Conservation (phyloP, 1,139 yeast species). For the Zygoascus sp. region DNA sequence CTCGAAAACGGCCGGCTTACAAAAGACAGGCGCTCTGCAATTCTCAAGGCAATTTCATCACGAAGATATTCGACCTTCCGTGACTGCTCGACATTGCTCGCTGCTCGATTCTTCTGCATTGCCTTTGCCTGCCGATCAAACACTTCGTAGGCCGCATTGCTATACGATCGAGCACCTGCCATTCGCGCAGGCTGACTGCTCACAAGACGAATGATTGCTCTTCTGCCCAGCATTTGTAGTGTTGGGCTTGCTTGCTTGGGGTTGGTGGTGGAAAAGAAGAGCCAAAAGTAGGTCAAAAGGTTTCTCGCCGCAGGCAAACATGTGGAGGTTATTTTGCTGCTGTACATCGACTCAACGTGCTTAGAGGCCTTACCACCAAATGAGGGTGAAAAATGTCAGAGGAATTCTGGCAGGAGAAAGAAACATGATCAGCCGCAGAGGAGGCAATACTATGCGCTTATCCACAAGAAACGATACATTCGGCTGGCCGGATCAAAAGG, state of each 20-base stretch:
- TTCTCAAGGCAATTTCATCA: conserved; percentile 67
- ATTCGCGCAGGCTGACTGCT: not conserved
- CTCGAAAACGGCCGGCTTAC: conserved; percentile 59
- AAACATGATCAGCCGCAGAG: not conserved
- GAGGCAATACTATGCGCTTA: not conserved
- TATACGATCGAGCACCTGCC: not conserved
- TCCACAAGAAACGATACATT: not conserved
- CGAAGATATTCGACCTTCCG: conserved; percentile 68
- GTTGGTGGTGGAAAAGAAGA: too few species aligned
- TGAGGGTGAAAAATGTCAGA: not conserved
- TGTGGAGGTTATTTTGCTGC: not conserved
- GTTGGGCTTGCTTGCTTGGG: not conserved
- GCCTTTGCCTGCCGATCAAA: conserved; percentile 62
- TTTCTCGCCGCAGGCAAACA: not conserved
- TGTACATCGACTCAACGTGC: not conserved
- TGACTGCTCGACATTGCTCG: conserved; percentile 42
- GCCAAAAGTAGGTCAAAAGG: too few species aligned
- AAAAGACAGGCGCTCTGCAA: conserved; percentile 71
- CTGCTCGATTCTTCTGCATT: conserved; percentile 55
- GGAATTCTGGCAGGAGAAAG: not conserved
- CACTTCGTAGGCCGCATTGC: conserved; percentile 42
- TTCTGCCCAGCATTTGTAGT: not conserved
- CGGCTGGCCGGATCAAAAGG: not conserved
- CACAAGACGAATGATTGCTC: not conserved
- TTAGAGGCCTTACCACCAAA: not conserved